These are phyloP conservation scores for Phytophthora sojae DNA, from an alignment of 352 stramenopile genomes.

Conservation along the genomic window DNA sequence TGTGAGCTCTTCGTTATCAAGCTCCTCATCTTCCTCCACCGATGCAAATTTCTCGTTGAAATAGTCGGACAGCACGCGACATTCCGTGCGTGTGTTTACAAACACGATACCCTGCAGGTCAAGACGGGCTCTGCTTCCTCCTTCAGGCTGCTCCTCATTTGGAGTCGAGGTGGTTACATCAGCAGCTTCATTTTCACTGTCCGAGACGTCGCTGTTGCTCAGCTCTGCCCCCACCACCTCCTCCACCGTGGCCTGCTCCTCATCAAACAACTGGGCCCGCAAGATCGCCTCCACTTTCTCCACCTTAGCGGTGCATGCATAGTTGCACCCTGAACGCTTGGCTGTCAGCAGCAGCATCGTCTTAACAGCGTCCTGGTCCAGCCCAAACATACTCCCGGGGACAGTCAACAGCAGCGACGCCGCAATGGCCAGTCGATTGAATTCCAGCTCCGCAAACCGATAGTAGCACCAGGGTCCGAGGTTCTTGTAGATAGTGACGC, in stretches of 20 bases:
- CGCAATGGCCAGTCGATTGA: conserved; percentile 63
- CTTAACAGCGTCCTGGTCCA: conserved; percentile 61
- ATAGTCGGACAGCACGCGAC: conserved; percentile 79
- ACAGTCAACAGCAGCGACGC: conserved; percentile 62
- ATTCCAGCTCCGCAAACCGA: conserved; percentile 74
- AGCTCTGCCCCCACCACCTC: conserved; percentile 30
- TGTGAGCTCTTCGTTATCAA: conserved; percentile 28
- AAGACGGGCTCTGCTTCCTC: conserved; percentile 6
- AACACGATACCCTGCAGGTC: conserved; percentile 86
- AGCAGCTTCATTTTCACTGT: conserved; percentile 42
- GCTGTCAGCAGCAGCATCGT: conserved; percentile 53
- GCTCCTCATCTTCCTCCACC: neutral
- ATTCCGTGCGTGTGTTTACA: conserved; percentile 83
- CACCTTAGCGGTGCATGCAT: conserved; percentile 64
- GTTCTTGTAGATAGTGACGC: conserved; percentile 65
- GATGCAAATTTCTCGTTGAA: conserved; percentile 71
- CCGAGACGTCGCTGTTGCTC: conserved; percentile 28
- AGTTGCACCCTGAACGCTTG: conserved; percentile 51
- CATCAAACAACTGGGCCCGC: conserved; percentile 39
- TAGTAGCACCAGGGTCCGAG: conserved; percentile 83
- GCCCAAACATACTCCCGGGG: conserved; percentile 63
- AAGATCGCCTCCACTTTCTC: conserved; percentile 69
- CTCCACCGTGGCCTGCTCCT: conserved; percentile 23
- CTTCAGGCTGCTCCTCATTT: conserved; percentile 1
- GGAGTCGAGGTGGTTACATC: neutral